Conservation (phyloP, 306 rosid genomes). For the Begonia peltatifolia region DNA sequence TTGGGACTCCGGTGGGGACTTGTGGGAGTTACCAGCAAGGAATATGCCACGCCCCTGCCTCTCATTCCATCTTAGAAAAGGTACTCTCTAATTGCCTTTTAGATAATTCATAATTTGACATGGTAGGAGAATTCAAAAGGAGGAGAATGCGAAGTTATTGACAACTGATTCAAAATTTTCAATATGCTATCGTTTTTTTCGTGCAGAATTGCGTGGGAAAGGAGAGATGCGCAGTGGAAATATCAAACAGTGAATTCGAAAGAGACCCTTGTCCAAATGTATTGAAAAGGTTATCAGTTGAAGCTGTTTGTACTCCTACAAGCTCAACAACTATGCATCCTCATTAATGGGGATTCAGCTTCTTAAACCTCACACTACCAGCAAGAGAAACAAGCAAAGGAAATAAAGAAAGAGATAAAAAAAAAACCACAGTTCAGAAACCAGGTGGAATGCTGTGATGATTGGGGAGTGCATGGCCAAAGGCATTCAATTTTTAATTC, state of each 20-base stretch:
- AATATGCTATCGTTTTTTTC: constrained; percentile 4
- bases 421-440: constrained; percentile 11
- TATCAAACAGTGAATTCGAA: constrained; percentile 78
- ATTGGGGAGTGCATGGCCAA: constrained; percentile 7
- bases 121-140: too few species aligned
- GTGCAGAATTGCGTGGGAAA: constrained; percentile 79
- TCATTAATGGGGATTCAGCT: too few species aligned
- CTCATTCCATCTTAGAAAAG: constrained; percentile 44
- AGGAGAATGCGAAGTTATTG: too few species aligned
- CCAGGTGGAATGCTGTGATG: constrained; percentile 28
- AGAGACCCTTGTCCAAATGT: constrained; percentile 90
- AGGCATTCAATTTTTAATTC: neutral
- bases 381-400: constrained; percentile 12
- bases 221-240: constrained; percentile 60
- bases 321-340: constrained; percentile 3
- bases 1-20: constrained; percentile 65
- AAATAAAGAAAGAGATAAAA: constrained; percentile 12
- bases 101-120: neutral
- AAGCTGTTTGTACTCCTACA: constrained; percentile 68
- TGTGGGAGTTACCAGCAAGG: constrained; percentile 62
- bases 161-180: too few species aligned
- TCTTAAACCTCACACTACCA: constrained; percentile 6
- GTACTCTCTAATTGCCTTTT: constrained; percentile 12
- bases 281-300: constrained; percentile 81
- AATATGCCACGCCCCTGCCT: constrained; percentile 45